phyloP scores from a whole-genome alignment of 2,329 filamentous ascomycete species.

The Fusarium heterosporum region DNA sequence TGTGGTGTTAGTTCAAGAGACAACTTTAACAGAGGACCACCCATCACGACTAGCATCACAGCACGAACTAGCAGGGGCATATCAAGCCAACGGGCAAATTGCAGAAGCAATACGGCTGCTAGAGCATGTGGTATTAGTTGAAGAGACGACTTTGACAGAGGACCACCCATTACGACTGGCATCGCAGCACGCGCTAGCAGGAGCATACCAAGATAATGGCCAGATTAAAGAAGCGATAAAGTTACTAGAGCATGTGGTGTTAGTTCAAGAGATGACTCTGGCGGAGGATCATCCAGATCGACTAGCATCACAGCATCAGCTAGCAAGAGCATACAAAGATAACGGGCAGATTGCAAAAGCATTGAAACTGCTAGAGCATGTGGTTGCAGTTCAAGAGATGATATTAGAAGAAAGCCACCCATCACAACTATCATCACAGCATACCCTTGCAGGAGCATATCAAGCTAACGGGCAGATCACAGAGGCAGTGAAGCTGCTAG shows the following conservation, averaged over 20 bases:
- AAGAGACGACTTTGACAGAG: background rate
- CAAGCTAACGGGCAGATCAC: too few relatives aligned
- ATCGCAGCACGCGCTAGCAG: fast-evolving
- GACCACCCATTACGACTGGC: background rate
- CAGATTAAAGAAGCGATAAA: background rate
- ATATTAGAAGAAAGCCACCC: too few relatives aligned
- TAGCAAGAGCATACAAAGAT: background rate
- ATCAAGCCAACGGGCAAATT: too few relatives aligned
- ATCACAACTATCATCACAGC: too few relatives aligned
- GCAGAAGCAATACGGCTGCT: too few relatives aligned
- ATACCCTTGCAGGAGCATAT: too few relatives aligned
- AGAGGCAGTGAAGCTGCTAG: too few relatives aligned
- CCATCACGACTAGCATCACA: too few relatives aligned
- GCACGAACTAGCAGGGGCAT: too few relatives aligned
- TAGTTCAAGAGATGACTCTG: too few relatives aligned
- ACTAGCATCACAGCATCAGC: background rate
- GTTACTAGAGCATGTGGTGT: constrained; percentile 17
- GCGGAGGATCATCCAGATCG: background rate
- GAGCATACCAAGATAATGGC: fast-evolving
- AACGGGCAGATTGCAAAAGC: background rate
- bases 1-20: too few relatives aligned
- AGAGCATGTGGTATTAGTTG: fast-evolving
- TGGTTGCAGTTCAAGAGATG: background rate
- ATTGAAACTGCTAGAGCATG: background rate
- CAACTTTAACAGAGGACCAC: too few relatives aligned